Conservation (phyloP, 1,139 yeast genomes). For the Debaryomyces subglobosus region DNA sequence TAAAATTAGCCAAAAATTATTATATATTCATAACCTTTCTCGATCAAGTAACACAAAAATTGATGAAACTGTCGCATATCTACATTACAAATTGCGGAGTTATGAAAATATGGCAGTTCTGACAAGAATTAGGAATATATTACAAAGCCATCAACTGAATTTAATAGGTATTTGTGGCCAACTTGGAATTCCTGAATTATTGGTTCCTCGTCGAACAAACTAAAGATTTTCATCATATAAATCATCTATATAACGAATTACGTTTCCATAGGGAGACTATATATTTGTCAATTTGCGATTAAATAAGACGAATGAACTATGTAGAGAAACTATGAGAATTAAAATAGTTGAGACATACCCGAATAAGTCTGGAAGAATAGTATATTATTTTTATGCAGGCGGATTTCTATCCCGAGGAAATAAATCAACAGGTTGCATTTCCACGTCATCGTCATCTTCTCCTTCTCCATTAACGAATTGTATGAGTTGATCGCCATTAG, state of each 20-base stretch:
- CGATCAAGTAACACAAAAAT: slow-evolving; percentile 17
- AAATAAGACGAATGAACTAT: neutral
- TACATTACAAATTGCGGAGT: slow-evolving; percentile 21
- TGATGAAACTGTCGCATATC: slow-evolving; percentile 25
- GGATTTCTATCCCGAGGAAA: slow-evolving; percentile 28
- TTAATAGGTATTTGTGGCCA: slow-evolving; percentile 8
- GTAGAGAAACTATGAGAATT: neutral
- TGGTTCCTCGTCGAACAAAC: slow-evolving; percentile 10
- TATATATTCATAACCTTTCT: slow-evolving; percentile 21
- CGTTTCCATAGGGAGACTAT: neutral
- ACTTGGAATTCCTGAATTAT: slow-evolving; percentile 10
- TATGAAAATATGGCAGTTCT: slow-evolving; percentile 11
- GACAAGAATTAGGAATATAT: slow-evolving; percentile 10
- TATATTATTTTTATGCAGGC: neutral
- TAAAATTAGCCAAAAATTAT: slow-evolving; percentile 12
- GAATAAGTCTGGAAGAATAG: neutral
- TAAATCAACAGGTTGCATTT: slow-evolving; percentile 39
- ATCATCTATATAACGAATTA: neutral
- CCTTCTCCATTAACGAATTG: slow-evolving; percentile 29
- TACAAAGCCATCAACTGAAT: slow-evolving; percentile 8
- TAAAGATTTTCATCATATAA: neutral
- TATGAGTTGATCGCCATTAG: slow-evolving; percentile 30
- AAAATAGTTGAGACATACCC: neutral
- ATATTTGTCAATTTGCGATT: neutral
- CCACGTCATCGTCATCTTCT: slow-evolving; percentile 40